These are phyloP conservation scores for Syncephalis fuscata DNA, from an alignment of 371 early-diverging fungal genomes.

Conservation along the genomic window DNA sequence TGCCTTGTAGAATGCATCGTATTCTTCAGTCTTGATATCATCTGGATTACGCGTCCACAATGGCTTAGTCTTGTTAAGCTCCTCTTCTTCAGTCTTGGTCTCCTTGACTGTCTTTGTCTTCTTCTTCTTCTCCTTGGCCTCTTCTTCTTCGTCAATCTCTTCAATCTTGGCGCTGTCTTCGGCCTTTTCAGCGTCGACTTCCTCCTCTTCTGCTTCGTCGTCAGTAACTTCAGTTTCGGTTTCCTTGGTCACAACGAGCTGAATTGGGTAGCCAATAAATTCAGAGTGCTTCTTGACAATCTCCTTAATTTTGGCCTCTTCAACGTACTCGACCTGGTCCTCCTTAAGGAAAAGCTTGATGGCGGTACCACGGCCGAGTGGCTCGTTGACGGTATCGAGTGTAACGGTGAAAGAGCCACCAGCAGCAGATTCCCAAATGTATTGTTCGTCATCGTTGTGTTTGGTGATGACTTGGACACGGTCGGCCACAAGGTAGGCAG, in stretches of 20 bases:
- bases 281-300: constrained; percentile 92
- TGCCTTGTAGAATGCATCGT: constrained; percentile 85
- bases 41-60: constrained; percentile 91
- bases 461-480: constrained; percentile 89
- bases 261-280: constrained; percentile 89
- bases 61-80: constrained; percentile 87
- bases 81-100: constrained; percentile 63
- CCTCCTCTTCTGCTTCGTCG: constrained; percentile 52
- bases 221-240: constrained; percentile 83
- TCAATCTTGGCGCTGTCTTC: constrained; percentile 46
- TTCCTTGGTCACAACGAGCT: constrained; percentile 72
- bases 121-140: constrained; percentile 39
- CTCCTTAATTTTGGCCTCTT: constrained; percentile 78
- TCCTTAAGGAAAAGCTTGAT: constrained; percentile 86
- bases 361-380: constrained; percentile 75
- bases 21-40: constrained; percentile 79
- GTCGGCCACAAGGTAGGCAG: constrained; percentile 92
- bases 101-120: constrained; percentile 64
- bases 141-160: constrained; percentile 34
- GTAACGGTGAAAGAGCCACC: constrained; percentile 86
- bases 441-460: constrained; percentile 87
- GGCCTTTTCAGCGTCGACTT: constrained; percentile 46
- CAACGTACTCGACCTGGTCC: constrained; percentile 79
- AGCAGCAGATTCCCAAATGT: constrained; percentile 90
- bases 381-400: constrained; percentile 57